Evolutionary conservation across 2,329 filamentous ascomycete species (phyloP).

Genomic region (Raffaelea albimanens): DNA sequence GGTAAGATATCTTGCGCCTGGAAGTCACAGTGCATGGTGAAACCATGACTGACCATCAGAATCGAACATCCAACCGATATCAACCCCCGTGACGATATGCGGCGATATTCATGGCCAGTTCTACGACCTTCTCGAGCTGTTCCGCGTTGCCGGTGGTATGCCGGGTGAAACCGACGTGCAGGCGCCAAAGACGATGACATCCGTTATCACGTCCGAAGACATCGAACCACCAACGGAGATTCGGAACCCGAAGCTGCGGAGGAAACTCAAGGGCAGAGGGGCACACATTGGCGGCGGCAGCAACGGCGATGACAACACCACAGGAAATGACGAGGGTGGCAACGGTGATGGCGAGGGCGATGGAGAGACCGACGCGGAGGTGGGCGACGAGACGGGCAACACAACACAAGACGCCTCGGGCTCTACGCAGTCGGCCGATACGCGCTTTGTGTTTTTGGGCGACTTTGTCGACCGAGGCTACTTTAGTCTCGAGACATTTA

Average conservation of each 20-base stretch:
- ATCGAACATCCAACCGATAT: constrained; percentile 97
- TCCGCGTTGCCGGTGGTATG: constrained; percentile 94
- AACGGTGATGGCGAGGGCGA: constrained; percentile 1
- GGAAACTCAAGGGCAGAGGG: constrained; percentile 62
- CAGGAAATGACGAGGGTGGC: constrained; percentile 10
- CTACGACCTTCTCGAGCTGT: constrained; percentile 94
- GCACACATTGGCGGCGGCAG: constrained; percentile 26
- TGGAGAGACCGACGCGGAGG: constrained; percentile 20
- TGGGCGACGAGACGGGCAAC: constrained; percentile 23
- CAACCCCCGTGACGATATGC: constrained; percentile 91
- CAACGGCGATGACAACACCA: constrained; percentile 36
- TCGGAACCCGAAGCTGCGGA: constrained; percentile 75
- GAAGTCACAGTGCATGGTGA: too few relatives aligned
- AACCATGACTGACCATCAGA: constrained; percentile 44
- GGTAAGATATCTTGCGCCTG: constrained; percentile 38
- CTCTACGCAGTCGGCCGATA: constrained; percentile 39
- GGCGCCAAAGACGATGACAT: constrained; percentile 56
- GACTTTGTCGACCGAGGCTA: constrained; percentile 97
- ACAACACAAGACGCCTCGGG: constrained; percentile 19
- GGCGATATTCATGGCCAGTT: constrained; percentile 99
- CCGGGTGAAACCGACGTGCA: constrained; percentile 70
- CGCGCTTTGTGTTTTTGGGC: constrained; percentile 55
- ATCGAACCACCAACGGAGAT: constrained; percentile 87
- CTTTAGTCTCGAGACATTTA: constrained; percentile 97
- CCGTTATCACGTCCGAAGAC: constrained; percentile 79